These are phyloP conservation scores for Camelina hispida DNA, from an alignment of 345 rosid genomes.

Conservation along the genomic window DNA sequence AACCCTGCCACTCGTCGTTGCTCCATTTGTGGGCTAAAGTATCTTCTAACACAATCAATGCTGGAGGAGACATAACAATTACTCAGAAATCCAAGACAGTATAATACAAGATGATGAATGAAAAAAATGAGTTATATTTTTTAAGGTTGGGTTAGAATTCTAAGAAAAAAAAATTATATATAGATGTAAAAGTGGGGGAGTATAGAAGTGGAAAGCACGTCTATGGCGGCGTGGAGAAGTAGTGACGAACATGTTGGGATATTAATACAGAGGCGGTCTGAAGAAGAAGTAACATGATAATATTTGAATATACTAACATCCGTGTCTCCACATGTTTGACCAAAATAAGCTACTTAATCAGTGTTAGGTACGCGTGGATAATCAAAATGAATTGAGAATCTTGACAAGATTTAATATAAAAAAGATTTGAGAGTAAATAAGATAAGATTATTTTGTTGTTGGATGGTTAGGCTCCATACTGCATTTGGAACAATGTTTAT, in stretches of 20 bases:
- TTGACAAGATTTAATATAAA: not conserved
- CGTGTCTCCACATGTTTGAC: conserved; percentile 34
- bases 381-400: conserved; percentile 28
- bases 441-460: not conserved
- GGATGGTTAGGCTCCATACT: not conserved
- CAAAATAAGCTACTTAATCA: conserved; percentile 14
- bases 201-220: conserved; percentile 43
- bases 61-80: conserved; percentile 40
- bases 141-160: conserved; percentile 19
- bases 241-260: conserved; percentile 35
- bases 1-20: conserved; percentile 27
- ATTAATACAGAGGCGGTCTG: conserved; percentile 19
- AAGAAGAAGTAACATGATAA: conserved; percentile 13
- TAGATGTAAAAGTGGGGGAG: not conserved
- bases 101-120: not conserved
- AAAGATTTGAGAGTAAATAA: not conserved
- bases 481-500: not conserved
- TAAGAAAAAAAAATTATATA: not conserved
- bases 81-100: not conserved
- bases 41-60: conserved; percentile 39
- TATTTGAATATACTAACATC: conserved; percentile 19
- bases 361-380: conserved; percentile 33
- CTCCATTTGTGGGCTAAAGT: conserved; percentile 26
- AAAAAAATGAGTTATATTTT: not conserved
- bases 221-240: conserved; percentile 43